These are phyloP conservation scores for Dioscorea dumetorum DNA, from an alignment of 106 monocot species.

Conservation along the genomic window DNA sequence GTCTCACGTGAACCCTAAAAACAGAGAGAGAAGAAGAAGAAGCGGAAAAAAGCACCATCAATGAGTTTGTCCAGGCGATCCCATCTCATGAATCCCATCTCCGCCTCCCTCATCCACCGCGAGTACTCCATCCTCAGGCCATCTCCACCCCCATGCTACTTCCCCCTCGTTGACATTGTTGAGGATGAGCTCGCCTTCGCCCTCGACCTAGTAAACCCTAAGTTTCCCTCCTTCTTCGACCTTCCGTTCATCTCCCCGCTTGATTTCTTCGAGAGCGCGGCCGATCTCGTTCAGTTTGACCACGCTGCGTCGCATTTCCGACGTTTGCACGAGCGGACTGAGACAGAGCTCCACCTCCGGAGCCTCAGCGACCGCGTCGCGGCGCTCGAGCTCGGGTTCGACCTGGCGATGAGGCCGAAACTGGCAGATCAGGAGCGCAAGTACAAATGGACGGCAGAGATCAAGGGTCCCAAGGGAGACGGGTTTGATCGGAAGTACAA, in stretches of 20 bases:
- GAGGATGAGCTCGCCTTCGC: constrained; percentile 21
- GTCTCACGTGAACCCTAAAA: too few species aligned
- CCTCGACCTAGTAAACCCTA: constrained; percentile 30
- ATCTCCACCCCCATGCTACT: neutral
- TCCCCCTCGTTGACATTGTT: neutral
- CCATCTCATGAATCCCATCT: constrained; percentile 25
- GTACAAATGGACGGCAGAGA: constrained; percentile 79
- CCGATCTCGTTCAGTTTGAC: constrained; percentile 15
- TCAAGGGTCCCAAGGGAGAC: constrained; percentile 29
- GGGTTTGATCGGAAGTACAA: constrained; percentile 56
- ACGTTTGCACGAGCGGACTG: constrained; percentile 11
- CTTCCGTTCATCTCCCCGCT: neutral
- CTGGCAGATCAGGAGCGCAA: constrained; percentile 31
- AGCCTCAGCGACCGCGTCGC: constrained; percentile 57
- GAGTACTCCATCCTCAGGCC: neutral
- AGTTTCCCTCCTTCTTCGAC: constrained; percentile 2
- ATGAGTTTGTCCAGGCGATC: constrained; percentile 28
- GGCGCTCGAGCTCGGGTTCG: constrained; percentile 58
- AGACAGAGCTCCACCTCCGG: constrained; percentile 32
- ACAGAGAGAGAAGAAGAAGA: too few species aligned
- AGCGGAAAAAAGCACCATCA: neutral
- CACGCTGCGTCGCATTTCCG: neutral
- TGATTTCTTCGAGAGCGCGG: constrained; percentile 13
- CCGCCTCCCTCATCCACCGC: constrained; percentile 1
- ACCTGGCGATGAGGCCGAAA: constrained; percentile 3